Conservation (phyloP, 2,329 filamentous ascomycete genomes). For the Fusarium verrucosum region DNA sequence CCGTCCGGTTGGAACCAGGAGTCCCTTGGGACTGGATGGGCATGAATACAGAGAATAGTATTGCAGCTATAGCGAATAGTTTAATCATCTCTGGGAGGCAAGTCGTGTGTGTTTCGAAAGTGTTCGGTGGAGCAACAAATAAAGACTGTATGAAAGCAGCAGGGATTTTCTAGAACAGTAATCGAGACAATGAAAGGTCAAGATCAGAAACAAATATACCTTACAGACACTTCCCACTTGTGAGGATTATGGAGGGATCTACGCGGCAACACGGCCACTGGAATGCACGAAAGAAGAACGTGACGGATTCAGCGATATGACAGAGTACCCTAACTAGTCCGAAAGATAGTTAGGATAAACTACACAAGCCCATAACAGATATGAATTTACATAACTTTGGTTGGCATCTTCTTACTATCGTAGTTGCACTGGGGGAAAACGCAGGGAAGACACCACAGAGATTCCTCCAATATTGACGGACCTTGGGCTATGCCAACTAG, state of each 20-base stretch:
- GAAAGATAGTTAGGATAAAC: neutral
- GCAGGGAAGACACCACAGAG: neutral
- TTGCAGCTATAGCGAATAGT: neutral
- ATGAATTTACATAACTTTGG: neutral
- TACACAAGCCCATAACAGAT: neutral
- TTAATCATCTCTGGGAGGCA: neutral
- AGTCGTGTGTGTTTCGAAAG: neutral
- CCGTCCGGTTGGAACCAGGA: conserved; percentile 10
- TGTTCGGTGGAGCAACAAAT: too few relatives aligned
- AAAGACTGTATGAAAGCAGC: neutral
- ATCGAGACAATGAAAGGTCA: neutral
- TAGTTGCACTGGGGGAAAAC: neutral
- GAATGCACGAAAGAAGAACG: conserved; percentile 17
- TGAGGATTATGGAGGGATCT: conserved; percentile 1
- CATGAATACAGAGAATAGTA: conserved; percentile 23
- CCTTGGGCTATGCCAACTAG: too few relatives aligned
- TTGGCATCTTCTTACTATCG: neutral
- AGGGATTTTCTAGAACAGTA: neutral
- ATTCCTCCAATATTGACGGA: neutral
- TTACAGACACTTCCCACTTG: neutral
- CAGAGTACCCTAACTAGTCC: neutral
- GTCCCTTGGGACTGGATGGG: conserved; percentile 27
- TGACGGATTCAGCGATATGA: conserved; percentile 12
- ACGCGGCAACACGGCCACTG: neutral
- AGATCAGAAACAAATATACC: neutral